A percentile compares a stretch with the other conserved stretches of the same genome.
Conservation (phyloP, 768 basidiomycete species). For the Kwoniella heveanensis region DNA sequence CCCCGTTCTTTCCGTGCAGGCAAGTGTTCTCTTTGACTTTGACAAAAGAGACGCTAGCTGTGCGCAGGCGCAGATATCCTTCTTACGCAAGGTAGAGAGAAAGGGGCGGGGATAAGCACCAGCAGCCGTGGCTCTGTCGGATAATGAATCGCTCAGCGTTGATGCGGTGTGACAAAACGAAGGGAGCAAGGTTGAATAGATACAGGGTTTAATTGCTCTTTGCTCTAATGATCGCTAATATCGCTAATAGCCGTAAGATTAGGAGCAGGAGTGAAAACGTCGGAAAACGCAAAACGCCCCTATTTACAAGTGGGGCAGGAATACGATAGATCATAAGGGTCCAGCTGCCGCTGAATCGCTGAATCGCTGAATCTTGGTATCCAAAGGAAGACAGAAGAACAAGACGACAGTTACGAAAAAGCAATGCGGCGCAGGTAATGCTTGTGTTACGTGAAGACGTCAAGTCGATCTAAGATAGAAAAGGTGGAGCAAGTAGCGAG, state of each 20-base stretch:
- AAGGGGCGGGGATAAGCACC: background rate
- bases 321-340: background rate
- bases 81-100: too few relatives aligned
- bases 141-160: slow-evolving; percentile 6
- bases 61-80: too few relatives aligned
- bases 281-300: background rate
- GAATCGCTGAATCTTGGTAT: too few relatives aligned
- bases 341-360: too few relatives aligned
- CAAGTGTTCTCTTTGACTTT: too few relatives aligned
- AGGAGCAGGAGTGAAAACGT: too few relatives aligned
- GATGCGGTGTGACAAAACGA: slow-evolving; percentile 21
- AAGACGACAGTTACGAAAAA: too few relatives aligned
- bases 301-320: background rate
- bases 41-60: too few relatives aligned
- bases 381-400: too few relatives aligned
- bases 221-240: background rate
- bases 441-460: background rate
- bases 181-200: slow-evolving; percentile 15
- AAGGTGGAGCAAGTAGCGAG: background rate
- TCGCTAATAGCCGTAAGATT: slow-evolving; percentile 1
- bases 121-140: too few relatives aligned
- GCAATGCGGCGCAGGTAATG: background rate
- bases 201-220: background rate
- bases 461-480: too few relatives aligned
- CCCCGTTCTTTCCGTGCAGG: background rate